phyloP scores from a whole-genome alignment of 192 early-diverging fungal genomes.

The Paraglomus occultum region DNA sequence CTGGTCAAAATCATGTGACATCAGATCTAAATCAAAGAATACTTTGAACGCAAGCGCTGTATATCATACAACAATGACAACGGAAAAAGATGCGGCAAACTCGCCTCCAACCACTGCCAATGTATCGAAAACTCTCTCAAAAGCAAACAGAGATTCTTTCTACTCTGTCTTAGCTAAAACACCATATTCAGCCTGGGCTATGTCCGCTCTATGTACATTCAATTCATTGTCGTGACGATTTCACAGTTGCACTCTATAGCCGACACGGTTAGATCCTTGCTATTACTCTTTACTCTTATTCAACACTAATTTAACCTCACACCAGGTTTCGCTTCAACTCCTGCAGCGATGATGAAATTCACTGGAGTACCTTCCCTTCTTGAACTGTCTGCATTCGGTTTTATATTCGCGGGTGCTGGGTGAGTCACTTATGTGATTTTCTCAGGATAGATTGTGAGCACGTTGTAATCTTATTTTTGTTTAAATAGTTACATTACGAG shows the following conservation, averaged over 20 bases:
- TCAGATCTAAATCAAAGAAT: too few species aligned
- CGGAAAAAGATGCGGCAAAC: too few species aligned
- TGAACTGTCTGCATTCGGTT: background rate
- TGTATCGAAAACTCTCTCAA: too few species aligned
- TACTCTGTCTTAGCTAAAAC: background rate
- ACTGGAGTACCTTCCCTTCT: background rate
- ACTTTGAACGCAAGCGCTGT: too few species aligned
- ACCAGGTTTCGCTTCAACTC: background rate
- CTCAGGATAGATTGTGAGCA: background rate
- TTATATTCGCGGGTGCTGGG: constrained; percentile 8
- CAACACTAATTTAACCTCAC: background rate
- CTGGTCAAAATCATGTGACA: too few species aligned
- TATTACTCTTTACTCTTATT: too few species aligned
- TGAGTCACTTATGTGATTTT: background rate
- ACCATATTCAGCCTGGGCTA: constrained; percentile 5
- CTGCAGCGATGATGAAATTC: background rate
- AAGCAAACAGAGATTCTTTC: too few species aligned
- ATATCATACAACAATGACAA: too few species aligned
- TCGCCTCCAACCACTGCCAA: too few species aligned
- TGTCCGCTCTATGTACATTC: constrained; percentile 3
- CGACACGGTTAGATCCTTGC: too few species aligned
- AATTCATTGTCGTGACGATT: background rate
- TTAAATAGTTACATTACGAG: constrained; percentile 1
- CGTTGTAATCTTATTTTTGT: background rate
- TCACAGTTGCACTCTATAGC: background rate